Evolutionary conservation across 148 eudicot genomes (phyloP).

Genomic region (Chenopodium quinoa): DNA sequence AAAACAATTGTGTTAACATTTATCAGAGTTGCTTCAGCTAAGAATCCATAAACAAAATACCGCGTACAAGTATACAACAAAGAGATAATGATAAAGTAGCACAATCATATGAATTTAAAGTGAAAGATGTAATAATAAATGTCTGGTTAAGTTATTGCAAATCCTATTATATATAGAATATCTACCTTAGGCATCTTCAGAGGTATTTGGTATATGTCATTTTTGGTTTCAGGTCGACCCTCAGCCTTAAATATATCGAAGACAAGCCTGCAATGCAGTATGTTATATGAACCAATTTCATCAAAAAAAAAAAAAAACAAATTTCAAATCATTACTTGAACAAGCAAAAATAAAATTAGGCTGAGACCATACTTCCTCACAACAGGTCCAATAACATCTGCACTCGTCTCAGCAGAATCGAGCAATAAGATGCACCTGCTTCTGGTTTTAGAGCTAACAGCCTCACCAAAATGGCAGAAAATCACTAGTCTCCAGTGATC

Average conservation of each 20-base stretch:
- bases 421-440: conserved; percentile 66
- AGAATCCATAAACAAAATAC: not conserved
- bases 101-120: not conserved
- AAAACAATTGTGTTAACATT: not conserved
- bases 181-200: conserved; percentile 61
- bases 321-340: too few species aligned
- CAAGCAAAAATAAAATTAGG: not conserved
- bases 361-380: conserved; percentile 46
- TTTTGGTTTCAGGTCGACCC: conserved; percentile 42
- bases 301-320: not conserved
- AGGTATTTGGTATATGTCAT: conserved; percentile 42
- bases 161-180: not conserved
- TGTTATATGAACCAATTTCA: conserved; percentile 10
- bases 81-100: not conserved
- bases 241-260: conserved; percentile 46
- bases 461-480: conserved; percentile 66
- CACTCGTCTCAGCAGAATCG: conserved; percentile 51
- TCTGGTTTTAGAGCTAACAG: conserved; percentile 30
- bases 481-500: conserved; percentile 68
- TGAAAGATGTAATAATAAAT: not conserved
- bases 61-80: too few species aligned
- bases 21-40: not conserved
- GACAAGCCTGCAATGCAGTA: conserved; percentile 45
- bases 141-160: not conserved
- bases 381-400: conserved; percentile 38